phyloP scores from a whole-genome alignment of 148 eudicot genomes.

The Amaranthus hypochondriacus region DNA sequence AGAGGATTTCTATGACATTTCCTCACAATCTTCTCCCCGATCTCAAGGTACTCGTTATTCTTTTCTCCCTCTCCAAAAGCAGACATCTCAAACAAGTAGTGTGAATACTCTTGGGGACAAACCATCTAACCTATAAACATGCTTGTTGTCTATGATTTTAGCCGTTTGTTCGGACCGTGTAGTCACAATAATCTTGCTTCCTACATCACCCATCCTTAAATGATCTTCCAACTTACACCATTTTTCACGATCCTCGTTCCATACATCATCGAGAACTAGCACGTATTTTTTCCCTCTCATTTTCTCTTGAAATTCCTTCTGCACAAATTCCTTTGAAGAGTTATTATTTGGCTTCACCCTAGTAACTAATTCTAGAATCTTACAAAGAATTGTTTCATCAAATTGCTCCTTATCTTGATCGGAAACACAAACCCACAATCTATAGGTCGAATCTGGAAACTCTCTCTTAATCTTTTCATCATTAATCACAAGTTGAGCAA shows the following conservation, averaged over 20 bases:
- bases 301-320: neutral
- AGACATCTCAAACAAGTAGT: slow-evolving; percentile 17
- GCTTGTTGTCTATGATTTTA: neutral
- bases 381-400: slow-evolving; percentile 6
- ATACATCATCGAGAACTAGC: slow-evolving; percentile 27
- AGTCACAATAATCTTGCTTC: slow-evolving; percentile 22
- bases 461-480: neutral
- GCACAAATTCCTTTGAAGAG: neutral
- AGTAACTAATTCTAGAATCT: neutral
- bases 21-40: slow-evolving; percentile 22
- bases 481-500: slow-evolving; percentile 21
- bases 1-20: slow-evolving; percentile 27
- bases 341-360: neutral
- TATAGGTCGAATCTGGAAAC: neutral
- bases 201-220: slow-evolving; percentile 2
- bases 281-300: slow-evolving; percentile 10
- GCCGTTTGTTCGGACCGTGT: slow-evolving; percentile 19
- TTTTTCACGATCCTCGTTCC: slow-evolving; percentile 19
- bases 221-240: slow-evolving; percentile 7
- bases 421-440: slow-evolving; percentile 25
- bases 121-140: neutral
- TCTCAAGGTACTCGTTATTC: neutral
- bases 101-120: slow-evolving; percentile 5
- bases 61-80: slow-evolving; percentile 8
- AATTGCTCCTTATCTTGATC: slow-evolving; percentile 14